Evolutionary conservation across 2,329 filamentous ascomycete genomes (phyloP), one percentile per base, ranked within the genome.

Genomic region (Talaromyces verruculosus): DNA sequence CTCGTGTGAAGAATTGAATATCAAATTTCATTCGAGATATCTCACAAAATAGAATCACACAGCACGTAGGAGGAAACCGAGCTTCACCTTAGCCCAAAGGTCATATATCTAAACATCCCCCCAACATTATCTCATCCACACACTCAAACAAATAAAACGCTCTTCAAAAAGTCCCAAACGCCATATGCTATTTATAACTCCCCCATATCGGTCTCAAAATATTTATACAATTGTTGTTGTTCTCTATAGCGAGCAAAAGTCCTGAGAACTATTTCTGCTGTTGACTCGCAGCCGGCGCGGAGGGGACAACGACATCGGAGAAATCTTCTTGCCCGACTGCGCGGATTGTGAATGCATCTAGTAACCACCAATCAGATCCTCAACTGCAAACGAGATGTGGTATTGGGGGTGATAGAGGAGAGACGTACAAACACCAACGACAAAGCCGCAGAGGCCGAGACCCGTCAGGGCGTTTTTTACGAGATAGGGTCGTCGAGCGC

Each of bases 241-340:
- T 53, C 33, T 35, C 19, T 30, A 58, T 19, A n/a, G 39, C 2
- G 25, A 45, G 25, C 2, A 19, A 13, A 19, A 37, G 51, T 22
- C 39, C 15, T 17, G 30, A 22, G 35, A 13, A 37, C 53, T 57
- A 57, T 37, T 57, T 57, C 30, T 57, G 53, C 43, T 47, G 39
- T 49, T 64, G 51, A 13, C 39, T 47, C 13, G 39, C 19, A 47
- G 49, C 37, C 17, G 62, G 89, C 62, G 85, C 83, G 76, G 92
- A 91, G 33, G 95, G 95, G 43, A 98, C 89, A 76, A 92, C 89
- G 72, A 98, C 93, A 76, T 99, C 95, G 66, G 93, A 91, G 81
- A 99, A 99, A 71, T 97, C 92, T 79, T 98, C 95, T 80, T 98
- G 95, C 51, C 94, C 92, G 75, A 99, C 91, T 64, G 92, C 92